Percentiles rank a stretch among this genome's conserved stretches.
Conservation (phyloP, 345 rosid genomes). For the Hibiscus tridactylites region DNA sequence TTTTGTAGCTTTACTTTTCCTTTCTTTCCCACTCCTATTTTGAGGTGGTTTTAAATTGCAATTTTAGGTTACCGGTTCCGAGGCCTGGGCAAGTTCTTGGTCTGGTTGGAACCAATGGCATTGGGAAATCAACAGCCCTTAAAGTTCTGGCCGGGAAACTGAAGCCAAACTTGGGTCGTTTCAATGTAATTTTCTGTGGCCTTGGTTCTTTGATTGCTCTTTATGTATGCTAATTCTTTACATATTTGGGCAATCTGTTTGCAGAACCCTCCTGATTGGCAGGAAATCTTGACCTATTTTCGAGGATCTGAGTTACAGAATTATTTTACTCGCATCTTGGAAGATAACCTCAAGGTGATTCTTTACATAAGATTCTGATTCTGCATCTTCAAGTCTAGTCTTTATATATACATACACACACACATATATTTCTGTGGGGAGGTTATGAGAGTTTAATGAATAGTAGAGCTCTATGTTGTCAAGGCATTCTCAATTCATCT, state of each 20-base stretch:
- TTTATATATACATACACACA: no score
- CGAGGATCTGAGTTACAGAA: constrained; percentile 97
- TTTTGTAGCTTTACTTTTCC: background rate
- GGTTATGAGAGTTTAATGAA: background rate
- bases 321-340: constrained; percentile 90
- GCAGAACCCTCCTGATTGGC: constrained; percentile 99
- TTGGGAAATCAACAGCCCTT: constrained; percentile 95
- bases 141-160: constrained; percentile 92
- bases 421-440: background rate
- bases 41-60: constrained; percentile 11
- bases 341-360: constrained; percentile 84
- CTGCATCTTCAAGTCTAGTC: background rate
- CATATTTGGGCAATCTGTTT: constrained; percentile 2
- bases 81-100: constrained; percentile 99
- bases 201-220: constrained; percentile 10
- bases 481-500: background rate
- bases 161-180: constrained; percentile 95
- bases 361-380: background rate
- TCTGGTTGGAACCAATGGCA: constrained; percentile 98
- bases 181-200: constrained; percentile 39
- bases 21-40: background rate
- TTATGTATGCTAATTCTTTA: constrained; percentile 4
- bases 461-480: background rate
- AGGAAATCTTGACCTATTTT: constrained; percentile 91
- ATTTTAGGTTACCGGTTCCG: constrained; percentile 86